phyloP scores from a whole-genome alignment of 2,329 filamentous ascomycete genomes.

The Chrysosporium keratinophilum region DNA sequence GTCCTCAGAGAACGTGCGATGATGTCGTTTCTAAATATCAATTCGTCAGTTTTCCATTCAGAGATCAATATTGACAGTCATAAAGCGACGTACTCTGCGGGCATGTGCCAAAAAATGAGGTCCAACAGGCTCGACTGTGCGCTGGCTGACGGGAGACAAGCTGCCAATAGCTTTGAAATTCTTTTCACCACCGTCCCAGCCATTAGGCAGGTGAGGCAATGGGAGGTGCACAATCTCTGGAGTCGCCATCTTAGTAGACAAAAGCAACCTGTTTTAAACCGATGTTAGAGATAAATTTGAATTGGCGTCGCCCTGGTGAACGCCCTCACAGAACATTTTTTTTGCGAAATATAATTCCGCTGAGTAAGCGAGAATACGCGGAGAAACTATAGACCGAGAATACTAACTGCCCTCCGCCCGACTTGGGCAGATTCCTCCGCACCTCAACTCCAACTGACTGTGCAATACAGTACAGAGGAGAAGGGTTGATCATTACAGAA shows the following conservation, averaged over 20 bases:
- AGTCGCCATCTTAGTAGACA: constrained; percentile 49
- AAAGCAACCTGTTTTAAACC: neutral
- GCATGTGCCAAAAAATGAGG: constrained; percentile 97
- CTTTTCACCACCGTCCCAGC: constrained; percentile 67
- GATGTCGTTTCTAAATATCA: constrained; percentile 57
- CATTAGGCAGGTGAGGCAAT: constrained; percentile 65
- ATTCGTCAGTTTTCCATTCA: neutral
- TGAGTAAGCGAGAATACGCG: no score
- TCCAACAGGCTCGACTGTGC: constrained; percentile 89
- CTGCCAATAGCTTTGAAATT: constrained; percentile 78
- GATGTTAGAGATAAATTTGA: neutral
- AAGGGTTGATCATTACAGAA: no score
- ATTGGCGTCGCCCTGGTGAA: neutral
- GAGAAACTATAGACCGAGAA: no score
- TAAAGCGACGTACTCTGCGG: constrained; percentile 57
- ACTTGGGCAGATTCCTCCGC: no score
- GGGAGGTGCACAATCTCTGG: constrained; percentile 35
- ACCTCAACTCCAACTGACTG: no score
- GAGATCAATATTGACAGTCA: neutral
- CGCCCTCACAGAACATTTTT: neutral
- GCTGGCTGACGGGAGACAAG: constrained; percentile 66
- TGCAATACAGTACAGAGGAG: no score
- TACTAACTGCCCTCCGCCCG: no score
- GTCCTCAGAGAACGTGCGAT: constrained; percentile 97
- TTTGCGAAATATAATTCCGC: constrained; percentile 5